Conservation (phyloP, 2,329 filamentous ascomycete genomes). For the Cladophialophora immunda region DNA sequence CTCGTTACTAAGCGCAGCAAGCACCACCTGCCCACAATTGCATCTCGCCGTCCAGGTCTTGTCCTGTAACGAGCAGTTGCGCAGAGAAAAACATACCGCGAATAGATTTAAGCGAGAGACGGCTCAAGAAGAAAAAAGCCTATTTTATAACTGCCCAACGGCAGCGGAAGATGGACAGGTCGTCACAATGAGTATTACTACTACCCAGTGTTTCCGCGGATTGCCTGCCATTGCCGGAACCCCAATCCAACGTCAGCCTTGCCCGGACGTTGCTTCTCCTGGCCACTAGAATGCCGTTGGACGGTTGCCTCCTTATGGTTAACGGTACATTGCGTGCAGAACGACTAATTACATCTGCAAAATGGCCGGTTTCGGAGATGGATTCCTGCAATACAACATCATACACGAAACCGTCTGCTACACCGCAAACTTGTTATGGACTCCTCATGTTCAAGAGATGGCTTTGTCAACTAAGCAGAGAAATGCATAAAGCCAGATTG, state of each 20-base stretch:
- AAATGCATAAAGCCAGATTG: not conserved
- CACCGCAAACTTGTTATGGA: not conserved
- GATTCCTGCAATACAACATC: not conserved
- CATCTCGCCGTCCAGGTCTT: not conserved
- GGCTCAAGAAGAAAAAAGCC: not conserved
- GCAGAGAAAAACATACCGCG: not conserved
- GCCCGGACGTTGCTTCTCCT: not conserved
- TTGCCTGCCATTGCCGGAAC: not conserved
- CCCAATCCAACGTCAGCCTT: slow-evolving; percentile 5
- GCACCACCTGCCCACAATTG: not conserved
- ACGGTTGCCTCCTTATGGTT: not conserved
- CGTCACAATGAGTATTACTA: not conserved
- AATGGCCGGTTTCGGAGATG: not conserved
- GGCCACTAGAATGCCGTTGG: not conserved
- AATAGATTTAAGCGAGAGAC: not conserved
- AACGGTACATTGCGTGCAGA: not conserved
- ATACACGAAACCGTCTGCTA: not conserved
- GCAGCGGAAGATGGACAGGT: not conserved
- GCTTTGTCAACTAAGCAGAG: not conserved
- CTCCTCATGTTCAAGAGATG: not conserved
- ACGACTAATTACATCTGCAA: not conserved
- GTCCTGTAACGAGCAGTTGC: not conserved
- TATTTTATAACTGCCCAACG: not conserved
- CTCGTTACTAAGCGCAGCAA: not conserved
- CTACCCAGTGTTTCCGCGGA: not conserved